Base-by-base conservation (phyloP, 1,284 basidiomycete species). In the Tilletiaria anomala region DNA sequence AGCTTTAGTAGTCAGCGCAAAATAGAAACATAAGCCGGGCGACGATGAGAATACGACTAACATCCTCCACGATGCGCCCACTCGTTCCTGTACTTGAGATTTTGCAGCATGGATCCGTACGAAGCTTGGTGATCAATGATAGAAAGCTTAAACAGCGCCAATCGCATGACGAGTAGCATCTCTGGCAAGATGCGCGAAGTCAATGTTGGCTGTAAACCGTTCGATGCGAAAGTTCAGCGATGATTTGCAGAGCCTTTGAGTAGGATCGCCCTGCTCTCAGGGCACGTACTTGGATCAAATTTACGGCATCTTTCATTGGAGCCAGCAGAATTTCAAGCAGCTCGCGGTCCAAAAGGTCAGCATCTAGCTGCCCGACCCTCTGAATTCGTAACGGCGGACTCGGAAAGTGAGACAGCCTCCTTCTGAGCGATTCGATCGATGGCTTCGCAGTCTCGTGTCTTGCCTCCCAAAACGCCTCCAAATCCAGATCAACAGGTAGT, bases 91-190 rank as follows among this genome's bases (percentile, higher is more conserved):
- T 72, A 69, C 19, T 69, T 68, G 23, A 97, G 73, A 48, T 87
- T 88, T 68, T 96, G 89, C 4, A 97, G 73, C 61, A 78, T 81
- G 10, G 87, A 82, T 26, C 91, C 91, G 57, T 96, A 96, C 37
- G 82, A 87, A 14, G 84, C 78, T 5, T 80, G 78, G 0, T 73
- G 73, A 53, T 82, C 76, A 79, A 81, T 86, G 15, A 91, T 72
- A 3, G 84, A 84, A 52, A 84, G 75, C 57, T 82, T 83, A 70
- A 89, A 88, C 6, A 96, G 72, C 2, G 76, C 71, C 0, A 88
- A 69, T 61, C 82, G 79, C 37, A 93, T 76, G 39, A 85, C 53
- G 6, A 94, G 72, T 8, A 73, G 69, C 6, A 96, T 69, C 68
- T 97, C 91, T 1, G 84, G 82, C 59, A 87, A 80, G 50, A 83